Percentiles rank a stretch among this genome's conserved stretches.
These are phyloP conservation scores for Rhodotorula sp. DNA, from an alignment of 1,284 basidiomycete species.

Conservation along the genomic window DNA sequence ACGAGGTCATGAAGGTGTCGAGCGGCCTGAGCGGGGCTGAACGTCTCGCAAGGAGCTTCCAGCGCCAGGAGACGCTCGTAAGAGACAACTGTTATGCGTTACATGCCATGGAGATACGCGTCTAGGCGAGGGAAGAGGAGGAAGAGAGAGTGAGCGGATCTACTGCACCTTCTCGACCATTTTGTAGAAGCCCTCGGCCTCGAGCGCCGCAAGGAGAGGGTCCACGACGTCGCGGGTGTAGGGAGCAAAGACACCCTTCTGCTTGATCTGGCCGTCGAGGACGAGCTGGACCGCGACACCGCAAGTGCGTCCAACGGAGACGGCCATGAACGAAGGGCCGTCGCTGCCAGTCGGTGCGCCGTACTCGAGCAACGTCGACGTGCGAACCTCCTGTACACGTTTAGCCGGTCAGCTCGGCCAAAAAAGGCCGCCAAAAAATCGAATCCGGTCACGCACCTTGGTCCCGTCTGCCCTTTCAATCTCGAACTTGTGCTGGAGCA, in stretches of 20 bases:
- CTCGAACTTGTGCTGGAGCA: conserved; percentile 96
- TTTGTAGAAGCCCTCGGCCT: conserved; percentile 63
- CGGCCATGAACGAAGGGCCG: conserved; percentile 88
- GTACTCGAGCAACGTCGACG: conserved; percentile 89
- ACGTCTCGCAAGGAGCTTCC: too few relatives aligned
- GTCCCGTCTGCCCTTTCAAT: conserved; percentile 81
- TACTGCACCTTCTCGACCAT: conserved; percentile 65
- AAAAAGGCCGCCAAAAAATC: neutral
- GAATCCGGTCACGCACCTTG: conserved; percentile 55
- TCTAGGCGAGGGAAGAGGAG: neutral
- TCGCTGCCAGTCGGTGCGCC: conserved; percentile 59
- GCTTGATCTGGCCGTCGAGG: conserved; percentile 65
- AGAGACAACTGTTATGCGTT: neutral
- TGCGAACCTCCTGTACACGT: conserved; percentile 70
- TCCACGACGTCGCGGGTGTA: conserved; percentile 50
- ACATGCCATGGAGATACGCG: neutral
- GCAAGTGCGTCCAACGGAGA: conserved; percentile 82
- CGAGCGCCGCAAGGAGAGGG: conserved; percentile 70
- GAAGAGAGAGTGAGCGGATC: neutral
- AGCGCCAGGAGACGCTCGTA: too few relatives aligned
- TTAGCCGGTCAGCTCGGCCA: neutral
- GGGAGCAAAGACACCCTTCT: conserved; percentile 76
- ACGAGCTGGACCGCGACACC: conserved; percentile 71
- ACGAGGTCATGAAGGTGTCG: too few relatives aligned
- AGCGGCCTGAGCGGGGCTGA: too few relatives aligned